These are phyloP conservation scores for Euphorbia pulcherrima DNA, from an alignment of 345 rosid species.

Conservation along the genomic window DNA sequence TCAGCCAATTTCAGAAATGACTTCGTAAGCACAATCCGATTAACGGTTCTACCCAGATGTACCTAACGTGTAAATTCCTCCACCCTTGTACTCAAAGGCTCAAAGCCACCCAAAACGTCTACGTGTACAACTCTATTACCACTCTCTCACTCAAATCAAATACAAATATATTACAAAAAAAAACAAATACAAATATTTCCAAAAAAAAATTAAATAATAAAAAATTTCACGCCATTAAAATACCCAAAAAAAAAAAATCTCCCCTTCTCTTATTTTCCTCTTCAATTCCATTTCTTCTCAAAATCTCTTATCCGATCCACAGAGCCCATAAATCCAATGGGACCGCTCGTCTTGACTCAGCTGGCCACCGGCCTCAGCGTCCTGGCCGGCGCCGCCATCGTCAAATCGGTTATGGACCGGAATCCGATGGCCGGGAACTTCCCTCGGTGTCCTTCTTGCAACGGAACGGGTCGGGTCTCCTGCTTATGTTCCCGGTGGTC, in stretches of 20 bases:
- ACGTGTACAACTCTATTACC: conserved; percentile 52
- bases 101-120: conserved; percentile 14
- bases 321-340: conserved; percentile 35
- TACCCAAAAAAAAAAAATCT: not conserved
- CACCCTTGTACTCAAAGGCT: not conserved
- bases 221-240: not conserved
- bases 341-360: conserved; percentile 72
- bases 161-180: too few relatives aligned
- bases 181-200: too few relatives aligned
- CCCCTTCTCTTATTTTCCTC: too few relatives aligned
- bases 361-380: conserved; percentile 79
- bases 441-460: conserved; percentile 64
- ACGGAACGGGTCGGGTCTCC: conserved; percentile 77
- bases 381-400: conserved; percentile 77
- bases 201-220: not conserved
- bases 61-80: conserved; percentile 23
- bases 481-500: conserved; percentile 89
- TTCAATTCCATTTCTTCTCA: too few relatives aligned
- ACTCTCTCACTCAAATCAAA: conserved; percentile 17
- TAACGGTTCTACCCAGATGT: too few relatives aligned
- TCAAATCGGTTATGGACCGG: conserved; percentile 79
- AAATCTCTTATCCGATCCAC: not conserved
- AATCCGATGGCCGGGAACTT: conserved; percentile 76
- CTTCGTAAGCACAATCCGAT: too few relatives aligned
- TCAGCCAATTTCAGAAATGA: too few relatives aligned